These are phyloP conservation scores for Backusella tuberculispora DNA, from an alignment of 192 early-diverging fungal species.

Conservation along the genomic window DNA sequence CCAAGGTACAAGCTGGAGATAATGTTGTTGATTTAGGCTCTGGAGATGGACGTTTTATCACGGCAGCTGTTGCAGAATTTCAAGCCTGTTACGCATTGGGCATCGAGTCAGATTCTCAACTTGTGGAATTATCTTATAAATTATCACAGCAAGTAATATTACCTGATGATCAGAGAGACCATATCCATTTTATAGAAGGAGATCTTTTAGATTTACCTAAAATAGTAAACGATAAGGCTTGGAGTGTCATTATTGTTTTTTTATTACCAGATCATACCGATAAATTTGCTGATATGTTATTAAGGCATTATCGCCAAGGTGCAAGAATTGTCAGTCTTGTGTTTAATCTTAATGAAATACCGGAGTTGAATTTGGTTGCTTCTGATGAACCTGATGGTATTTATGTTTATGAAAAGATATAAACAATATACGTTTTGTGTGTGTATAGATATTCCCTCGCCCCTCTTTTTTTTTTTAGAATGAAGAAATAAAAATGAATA, in stretches of 20 bases:
- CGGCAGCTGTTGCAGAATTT: slow-evolving; percentile 51
- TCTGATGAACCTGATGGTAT: slow-evolving; percentile 53
- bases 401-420: slow-evolving; percentile 49
- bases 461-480: neutral
- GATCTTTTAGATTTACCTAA: slow-evolving; percentile 43
- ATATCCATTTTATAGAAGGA: slow-evolving; percentile 44
- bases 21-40: slow-evolving; percentile 60
- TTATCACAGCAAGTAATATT: slow-evolving; percentile 37
- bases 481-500: neutral
- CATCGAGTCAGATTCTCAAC: slow-evolving; percentile 54
- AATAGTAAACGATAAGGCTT: slow-evolving; percentile 39
- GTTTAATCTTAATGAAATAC: slow-evolving; percentile 56
- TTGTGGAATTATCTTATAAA: slow-evolving; percentile 47
- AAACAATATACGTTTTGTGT: neutral
- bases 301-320: slow-evolving; percentile 48
- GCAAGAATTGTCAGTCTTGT: slow-evolving; percentile 55
- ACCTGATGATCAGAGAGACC: slow-evolving; percentile 19
- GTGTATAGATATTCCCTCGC: neutral
- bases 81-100: slow-evolving; percentile 48
- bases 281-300: slow-evolving; percentile 49
- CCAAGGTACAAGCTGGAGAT: slow-evolving; percentile 41
- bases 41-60: slow-evolving; percentile 62
- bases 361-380: slow-evolving; percentile 40
- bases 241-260: slow-evolving; percentile 54
- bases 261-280: slow-evolving; percentile 53